phyloP scores from a whole-genome alignment of 805 yeast genomes.

The Ogataea nakhonphanomensis region DNA sequence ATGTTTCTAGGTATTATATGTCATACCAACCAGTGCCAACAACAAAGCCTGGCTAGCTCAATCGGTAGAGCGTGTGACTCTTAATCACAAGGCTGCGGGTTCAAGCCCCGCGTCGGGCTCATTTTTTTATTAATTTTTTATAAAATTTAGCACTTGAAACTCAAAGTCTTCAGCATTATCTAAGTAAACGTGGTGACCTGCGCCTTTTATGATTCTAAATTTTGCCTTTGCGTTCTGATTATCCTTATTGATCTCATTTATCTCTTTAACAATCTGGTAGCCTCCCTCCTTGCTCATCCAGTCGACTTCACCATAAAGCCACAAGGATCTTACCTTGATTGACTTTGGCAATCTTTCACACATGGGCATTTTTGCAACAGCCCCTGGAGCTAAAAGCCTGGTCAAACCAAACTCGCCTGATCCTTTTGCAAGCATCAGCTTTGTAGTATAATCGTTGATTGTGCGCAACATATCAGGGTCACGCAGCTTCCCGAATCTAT shows the following conservation, averaged over 20 bases:
- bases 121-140: slow-evolving; percentile 11
- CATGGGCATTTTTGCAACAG: slow-evolving; percentile 53
- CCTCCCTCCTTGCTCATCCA: slow-evolving; percentile 73
- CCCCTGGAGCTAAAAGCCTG: slow-evolving; percentile 56
- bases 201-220: slow-evolving; percentile 38
- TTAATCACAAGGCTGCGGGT: slow-evolving; percentile 29
- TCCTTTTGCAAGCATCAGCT: slow-evolving; percentile 50
- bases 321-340: slow-evolving; percentile 42
- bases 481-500: slow-evolving; percentile 36
- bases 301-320: slow-evolving; percentile 66
- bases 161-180: slow-evolving; percentile 42
- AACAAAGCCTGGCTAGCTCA: slow-evolving; percentile 25
- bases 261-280: slow-evolving; percentile 36
- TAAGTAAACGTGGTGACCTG: slow-evolving; percentile 55
- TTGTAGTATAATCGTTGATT: slow-evolving; percentile 53
- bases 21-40: too few relatives aligned
- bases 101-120: slow-evolving; percentile 27
- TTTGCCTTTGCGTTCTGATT: slow-evolving; percentile 21
- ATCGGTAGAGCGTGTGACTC: slow-evolving; percentile 30
- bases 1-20: background rate
- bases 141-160: slow-evolving; percentile 25
- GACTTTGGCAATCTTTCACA: slow-evolving; percentile 47
- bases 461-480: slow-evolving; percentile 33
- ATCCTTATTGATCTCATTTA: slow-evolving; percentile 24
- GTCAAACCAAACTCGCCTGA: slow-evolving; percentile 67